Percentiles rank a stretch among this genome's conserved stretches.
Evolutionary conservation across 306 rosid species (phyloP).

Genomic region (Vigna hirtella): DNA sequence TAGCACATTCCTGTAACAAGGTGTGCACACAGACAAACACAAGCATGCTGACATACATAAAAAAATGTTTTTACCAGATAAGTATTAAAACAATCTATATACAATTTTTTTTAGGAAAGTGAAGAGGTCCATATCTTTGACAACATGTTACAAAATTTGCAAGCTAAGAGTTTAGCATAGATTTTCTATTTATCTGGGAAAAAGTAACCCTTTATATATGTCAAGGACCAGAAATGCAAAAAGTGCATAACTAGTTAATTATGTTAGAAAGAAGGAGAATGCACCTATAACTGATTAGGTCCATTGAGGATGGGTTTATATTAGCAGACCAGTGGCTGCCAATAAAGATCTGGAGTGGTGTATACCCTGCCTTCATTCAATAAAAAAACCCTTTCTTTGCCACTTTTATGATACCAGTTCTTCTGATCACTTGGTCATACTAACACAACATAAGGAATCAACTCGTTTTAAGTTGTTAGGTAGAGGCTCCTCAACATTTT

Average conservation of each 20-base stretch:
- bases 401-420: no score
- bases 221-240: background rate
- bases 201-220: constrained; percentile 16
- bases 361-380: no score
- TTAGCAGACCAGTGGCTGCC: background rate
- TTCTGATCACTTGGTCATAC: no score
- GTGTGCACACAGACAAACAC: background rate
- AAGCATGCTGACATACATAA: background rate
- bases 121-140: background rate
- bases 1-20: background rate
- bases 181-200: constrained; percentile 12
- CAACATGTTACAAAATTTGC: background rate
- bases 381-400: no score
- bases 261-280: background rate
- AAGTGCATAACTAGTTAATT: background rate
- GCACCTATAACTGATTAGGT: background rate
- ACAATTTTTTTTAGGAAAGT: background rate
- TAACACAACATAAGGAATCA: no score
- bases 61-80: constrained; percentile 2
- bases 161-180: constrained; percentile 4
- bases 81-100: background rate
- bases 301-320: background rate
- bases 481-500: no score
- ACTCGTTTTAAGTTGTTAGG: no score
- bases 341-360: no score